These are phyloP conservation scores for Firmiana major DNA, from an alignment of 345 rosid genomes.

Conservation along the genomic window DNA sequence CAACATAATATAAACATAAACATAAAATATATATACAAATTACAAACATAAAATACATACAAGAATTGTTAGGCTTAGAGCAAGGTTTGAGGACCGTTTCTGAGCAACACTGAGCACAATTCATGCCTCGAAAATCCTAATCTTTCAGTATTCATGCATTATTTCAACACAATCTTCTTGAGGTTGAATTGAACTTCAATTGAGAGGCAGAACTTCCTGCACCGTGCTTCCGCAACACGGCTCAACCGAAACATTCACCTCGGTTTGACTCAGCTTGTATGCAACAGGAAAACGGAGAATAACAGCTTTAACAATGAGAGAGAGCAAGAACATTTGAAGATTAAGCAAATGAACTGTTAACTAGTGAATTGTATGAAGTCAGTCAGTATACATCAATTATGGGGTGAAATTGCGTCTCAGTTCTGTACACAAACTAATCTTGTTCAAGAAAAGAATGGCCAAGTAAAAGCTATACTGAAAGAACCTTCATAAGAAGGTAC, in stretches of 20 bases:
- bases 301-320: neutral
- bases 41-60: too few relatives aligned
- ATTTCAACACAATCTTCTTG: too few relatives aligned
- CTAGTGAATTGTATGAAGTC: neutral
- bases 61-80: too few relatives aligned
- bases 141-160: too few relatives aligned
- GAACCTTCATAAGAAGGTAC: neutral
- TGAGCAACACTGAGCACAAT: too few relatives aligned
- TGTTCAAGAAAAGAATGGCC: conserved; percentile 17
- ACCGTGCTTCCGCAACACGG: neutral
- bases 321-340: neutral
- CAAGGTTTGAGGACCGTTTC: too few relatives aligned
- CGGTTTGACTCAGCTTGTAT: neutral
- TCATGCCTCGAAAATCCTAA: too few relatives aligned
- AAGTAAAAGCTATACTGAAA: neutral
- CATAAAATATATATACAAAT: too few relatives aligned
- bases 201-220: too few relatives aligned
- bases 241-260: neutral
- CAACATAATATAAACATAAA: too few relatives aligned
- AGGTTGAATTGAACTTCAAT: too few relatives aligned
- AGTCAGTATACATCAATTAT: neutral
- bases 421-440: neutral
- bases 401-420: neutral
- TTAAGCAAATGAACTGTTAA: neutral
- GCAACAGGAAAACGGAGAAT: neutral